Percentiles rank a stretch among this genome's conserved stretches.
Conservation (phyloP, 495 filamentous ascomycete genomes). For the Xylaria sp. region DNA sequence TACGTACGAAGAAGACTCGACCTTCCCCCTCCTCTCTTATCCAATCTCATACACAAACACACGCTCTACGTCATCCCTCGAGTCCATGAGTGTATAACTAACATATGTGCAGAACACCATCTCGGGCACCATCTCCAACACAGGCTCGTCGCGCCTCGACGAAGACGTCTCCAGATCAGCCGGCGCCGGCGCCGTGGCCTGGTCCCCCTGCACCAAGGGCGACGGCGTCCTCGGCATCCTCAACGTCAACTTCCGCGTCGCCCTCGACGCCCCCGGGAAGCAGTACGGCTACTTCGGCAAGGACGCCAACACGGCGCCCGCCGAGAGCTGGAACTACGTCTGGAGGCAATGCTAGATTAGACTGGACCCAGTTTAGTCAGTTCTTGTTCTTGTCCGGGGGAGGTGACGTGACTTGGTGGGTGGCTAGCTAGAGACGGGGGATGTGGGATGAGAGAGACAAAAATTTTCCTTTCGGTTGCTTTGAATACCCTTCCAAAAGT, state of each 20-base stretch:
- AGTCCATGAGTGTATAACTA: not conserved
- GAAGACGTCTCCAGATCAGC: slow-evolving; percentile 43
- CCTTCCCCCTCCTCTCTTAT: not conserved
- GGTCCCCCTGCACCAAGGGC: slow-evolving; percentile 47
- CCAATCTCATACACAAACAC: no score
- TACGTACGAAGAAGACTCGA: no score
- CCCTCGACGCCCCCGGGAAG: slow-evolving; percentile 40
- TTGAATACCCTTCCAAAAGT: slow-evolving; percentile 19
- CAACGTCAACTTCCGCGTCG: slow-evolving; percentile 55
- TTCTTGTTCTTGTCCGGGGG: not conserved
- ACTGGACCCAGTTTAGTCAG: not conserved
- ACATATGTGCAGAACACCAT: slow-evolving; percentile 33
- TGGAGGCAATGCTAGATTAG: slow-evolving; percentile 49
- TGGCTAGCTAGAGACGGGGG: not conserved
- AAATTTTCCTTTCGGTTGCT: not conserved
- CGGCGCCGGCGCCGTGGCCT: slow-evolving; percentile 36
- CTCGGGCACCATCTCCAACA: slow-evolving; percentile 38
- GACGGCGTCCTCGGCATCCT: slow-evolving; percentile 47
- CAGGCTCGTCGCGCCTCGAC: slow-evolving; percentile 35
- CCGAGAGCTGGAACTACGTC: slow-evolving; percentile 51
- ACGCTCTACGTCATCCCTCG: no score
- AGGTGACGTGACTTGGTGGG: not conserved
- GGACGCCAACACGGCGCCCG: slow-evolving; percentile 32
- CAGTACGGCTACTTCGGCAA: slow-evolving; percentile 50
- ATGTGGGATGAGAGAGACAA: not conserved